Evolutionary conservation across 495 filamentous ascomycete species (phyloP), one percentile per base, ranked within the genome.

Genomic region (Cryomyces antarcticus): DNA sequence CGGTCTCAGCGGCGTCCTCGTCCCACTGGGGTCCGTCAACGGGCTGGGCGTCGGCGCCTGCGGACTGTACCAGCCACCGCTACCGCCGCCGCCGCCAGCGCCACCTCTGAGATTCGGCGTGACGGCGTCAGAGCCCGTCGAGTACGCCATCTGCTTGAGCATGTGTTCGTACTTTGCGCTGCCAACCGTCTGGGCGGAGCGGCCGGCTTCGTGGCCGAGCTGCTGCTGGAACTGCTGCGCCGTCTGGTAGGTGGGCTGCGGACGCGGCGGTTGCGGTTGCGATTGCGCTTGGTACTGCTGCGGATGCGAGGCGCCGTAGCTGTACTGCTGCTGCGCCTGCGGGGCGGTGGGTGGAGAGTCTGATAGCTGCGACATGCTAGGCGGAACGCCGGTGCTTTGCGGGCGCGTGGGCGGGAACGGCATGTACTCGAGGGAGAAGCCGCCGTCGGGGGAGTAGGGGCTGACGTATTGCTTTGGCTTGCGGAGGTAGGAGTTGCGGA

Each of bases 401-500:
- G 27, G 38, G 35, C 31, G 7, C 38, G 11, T 7, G 36, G 44
- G 36, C 29, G 28, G 46, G 6, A 38, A 24, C 5, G 50, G 48
- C 44, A 47, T 50, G 47, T 58, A 61, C 39, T 52, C 51, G 7
- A 44, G 31, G 5, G 51, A 46, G 43, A 57, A 57, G 28, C 57
- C 55, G 30, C 53, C 56, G 35, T 49, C 31, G 7, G 46, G 44
- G 38, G 46, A 48, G 38, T 60, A 60, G 36, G 57, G 57, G 27
- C 54, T 59, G 5, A 55, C 46, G 45, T 62, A 57, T 42, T 50
- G 51, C 42, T 50, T 48, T 31, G 52, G 44, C 43, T 51, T 52
- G 30, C 56, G 42, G 40, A 57, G 53, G 44, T 50, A 60, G 38
- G 53, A 51, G 46, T 62, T 57, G 30, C 46, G 52, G 0, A 62